Evolutionary conservation across 108 stramenopile species (phyloP).

Genomic region (Skeletonema grethae): DNA sequence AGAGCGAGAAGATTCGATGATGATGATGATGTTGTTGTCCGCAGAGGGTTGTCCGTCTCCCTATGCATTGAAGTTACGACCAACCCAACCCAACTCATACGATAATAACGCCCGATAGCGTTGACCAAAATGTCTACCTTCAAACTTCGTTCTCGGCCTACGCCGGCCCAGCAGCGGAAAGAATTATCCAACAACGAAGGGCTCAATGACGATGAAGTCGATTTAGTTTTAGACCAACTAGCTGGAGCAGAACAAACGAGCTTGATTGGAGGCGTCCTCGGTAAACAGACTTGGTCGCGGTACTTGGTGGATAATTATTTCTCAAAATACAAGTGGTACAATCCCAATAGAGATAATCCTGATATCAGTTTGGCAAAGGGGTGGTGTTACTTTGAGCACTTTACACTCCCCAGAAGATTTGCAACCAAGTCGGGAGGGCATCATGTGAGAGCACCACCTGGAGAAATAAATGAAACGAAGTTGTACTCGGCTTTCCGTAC

Average conservation of each 20-base stretch:
- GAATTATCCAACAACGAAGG: neutral
- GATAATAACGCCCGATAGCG: no score
- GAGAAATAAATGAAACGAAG: slow-evolving; percentile 55
- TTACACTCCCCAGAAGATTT: slow-evolving; percentile 70
- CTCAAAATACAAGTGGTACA: slow-evolving; percentile 58
- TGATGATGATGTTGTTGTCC: no score
- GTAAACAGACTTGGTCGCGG: slow-evolving; percentile 60
- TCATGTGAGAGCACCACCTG: slow-evolving; percentile 61
- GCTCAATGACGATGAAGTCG: slow-evolving; percentile 15
- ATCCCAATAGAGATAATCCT: slow-evolving; percentile 46
- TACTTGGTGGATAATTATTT: slow-evolving; percentile 56
- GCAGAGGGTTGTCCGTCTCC: no score
- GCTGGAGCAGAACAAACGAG: neutral
- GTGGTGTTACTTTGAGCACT: slow-evolving; percentile 74
- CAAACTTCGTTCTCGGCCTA: neutral
- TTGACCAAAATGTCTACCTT: no score
- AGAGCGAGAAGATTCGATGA: no score
- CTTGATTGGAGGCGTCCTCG: slow-evolving; percentile 4
- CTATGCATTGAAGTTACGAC: no score
- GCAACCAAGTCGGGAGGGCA: slow-evolving; percentile 19
- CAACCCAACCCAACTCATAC: no score
- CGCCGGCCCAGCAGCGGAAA: neutral
- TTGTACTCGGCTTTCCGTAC: slow-evolving; percentile 55
- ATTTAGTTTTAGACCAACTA: slow-evolving; percentile 13
- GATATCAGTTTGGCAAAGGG: slow-evolving; percentile 55